Conservation (phyloP, 2,329 filamentous ascomycete species). For the Stagonosporopsis vannaccii region DNA sequence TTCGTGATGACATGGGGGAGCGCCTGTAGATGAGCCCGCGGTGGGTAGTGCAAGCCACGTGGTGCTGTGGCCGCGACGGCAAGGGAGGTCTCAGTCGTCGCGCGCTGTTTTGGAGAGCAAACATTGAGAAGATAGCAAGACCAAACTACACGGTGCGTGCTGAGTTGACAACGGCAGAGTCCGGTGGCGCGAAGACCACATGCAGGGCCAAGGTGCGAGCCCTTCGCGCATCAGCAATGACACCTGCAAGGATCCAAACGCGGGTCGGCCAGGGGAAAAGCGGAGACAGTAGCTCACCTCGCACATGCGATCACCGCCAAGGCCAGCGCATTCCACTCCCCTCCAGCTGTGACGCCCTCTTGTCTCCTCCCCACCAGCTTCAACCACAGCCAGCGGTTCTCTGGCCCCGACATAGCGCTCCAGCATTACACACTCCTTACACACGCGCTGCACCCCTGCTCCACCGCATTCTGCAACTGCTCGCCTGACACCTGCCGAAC, state of each 20-base stretch:
- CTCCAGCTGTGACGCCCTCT: neutral
- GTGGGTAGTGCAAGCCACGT: conserved; percentile 15
- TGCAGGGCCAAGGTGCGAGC: conserved; percentile 11
- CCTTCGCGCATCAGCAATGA: conserved; percentile 1
- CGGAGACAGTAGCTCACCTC: conserved; percentile 10
- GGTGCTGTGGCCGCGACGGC: neutral
- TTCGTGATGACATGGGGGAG: neutral
- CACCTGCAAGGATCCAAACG: no score
- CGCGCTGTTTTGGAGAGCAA: neutral
- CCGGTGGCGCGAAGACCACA: neutral
- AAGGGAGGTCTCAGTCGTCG: neutral
- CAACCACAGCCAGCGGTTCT: neutral
- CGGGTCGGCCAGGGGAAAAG: conserved; percentile 15
- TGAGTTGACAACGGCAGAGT: neutral
- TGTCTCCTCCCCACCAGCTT: neutral
- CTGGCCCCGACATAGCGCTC: neutral
- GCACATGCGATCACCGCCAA: conserved; percentile 19
- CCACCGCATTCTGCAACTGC: conserved; percentile 15
- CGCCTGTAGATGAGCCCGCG: neutral
- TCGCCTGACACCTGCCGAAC: conserved; percentile 13
- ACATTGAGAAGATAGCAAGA: no score
- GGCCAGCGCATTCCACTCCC: conserved; percentile 13
- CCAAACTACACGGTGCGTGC: neutral
- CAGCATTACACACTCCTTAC: conserved; percentile 6
- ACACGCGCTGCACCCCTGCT: conserved; percentile 2